phyloP scores from a whole-genome alignment of 176 grass and related monocot genomes.

The Rhipidocladum racemiflorum region DNA sequence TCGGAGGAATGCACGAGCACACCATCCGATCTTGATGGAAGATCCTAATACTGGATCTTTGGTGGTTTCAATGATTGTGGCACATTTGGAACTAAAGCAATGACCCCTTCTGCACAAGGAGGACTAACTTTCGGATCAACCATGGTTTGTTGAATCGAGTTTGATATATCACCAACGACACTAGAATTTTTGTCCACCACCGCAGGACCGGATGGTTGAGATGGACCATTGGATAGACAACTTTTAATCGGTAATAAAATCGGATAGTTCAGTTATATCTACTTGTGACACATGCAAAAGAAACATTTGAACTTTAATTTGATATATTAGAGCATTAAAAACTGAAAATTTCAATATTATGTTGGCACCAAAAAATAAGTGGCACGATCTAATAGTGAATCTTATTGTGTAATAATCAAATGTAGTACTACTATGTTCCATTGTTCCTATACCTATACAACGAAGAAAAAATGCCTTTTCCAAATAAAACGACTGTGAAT shows the following conservation, averaged over 20 bases:
- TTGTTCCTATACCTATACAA: not conserved
- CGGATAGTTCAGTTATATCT: not conserved
- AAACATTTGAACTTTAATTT: not conserved
- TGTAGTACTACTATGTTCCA: not conserved
- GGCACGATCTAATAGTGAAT: not conserved
- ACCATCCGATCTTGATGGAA: constrained; percentile 19
- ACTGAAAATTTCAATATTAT: not conserved
- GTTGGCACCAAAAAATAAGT: not conserved
- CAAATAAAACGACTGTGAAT: not conserved
- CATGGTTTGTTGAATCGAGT: not conserved
- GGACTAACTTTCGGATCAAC: constrained; percentile 20
- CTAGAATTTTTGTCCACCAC: constrained; percentile 22
- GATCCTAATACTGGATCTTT: no score
- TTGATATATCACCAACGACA: constrained; percentile 5
- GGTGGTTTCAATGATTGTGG: not conserved
- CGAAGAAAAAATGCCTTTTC: not conserved
- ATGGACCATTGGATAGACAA: constrained; percentile 5
- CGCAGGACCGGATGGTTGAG: not conserved
- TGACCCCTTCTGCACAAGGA: constrained; percentile 13
- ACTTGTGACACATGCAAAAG: not conserved
- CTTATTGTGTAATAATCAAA: not conserved
- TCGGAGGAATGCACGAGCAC: constrained; percentile 31
- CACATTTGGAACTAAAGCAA: constrained; percentile 21
- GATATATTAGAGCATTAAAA: not conserved
- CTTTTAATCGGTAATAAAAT: constrained; percentile 26